phyloP scores from a whole-genome alignment of 129 eudicot species.

The Mikania micrantha region DNA sequence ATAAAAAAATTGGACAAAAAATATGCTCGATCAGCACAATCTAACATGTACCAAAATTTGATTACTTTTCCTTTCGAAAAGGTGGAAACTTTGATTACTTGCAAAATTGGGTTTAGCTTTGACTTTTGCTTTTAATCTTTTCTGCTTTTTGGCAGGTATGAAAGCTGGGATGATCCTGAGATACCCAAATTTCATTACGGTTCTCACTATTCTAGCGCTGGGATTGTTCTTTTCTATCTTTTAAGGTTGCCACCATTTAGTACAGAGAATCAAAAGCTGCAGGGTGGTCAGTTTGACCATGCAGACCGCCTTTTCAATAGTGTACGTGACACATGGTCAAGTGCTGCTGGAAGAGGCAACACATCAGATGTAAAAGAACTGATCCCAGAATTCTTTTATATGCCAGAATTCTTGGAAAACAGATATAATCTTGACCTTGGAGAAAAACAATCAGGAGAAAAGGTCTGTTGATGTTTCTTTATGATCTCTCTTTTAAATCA shows the following conservation, averaged over 20 bases:
- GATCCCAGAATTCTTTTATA: slow-evolving; percentile 91
- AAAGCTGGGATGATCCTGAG: slow-evolving; percentile 99
- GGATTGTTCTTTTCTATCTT: slow-evolving; percentile 95
- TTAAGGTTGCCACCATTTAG: slow-evolving; percentile 94
- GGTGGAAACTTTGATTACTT: not conserved
- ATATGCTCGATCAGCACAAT: not conserved
- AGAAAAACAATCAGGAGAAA: slow-evolving; percentile 97
- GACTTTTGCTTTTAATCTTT: not conserved
- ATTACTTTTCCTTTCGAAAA: not conserved
- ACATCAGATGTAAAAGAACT: slow-evolving; percentile 97
- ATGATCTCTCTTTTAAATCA: not conserved
- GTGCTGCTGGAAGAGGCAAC: slow-evolving; percentile 98
- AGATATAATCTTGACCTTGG: slow-evolving; percentile 88
- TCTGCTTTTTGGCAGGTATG: slow-evolving; percentile 45
- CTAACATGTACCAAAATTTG: not conserved
- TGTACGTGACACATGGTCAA: slow-evolving; percentile 82
- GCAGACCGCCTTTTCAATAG: slow-evolving; percentile 98
- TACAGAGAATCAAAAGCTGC: slow-evolving; percentile 84
- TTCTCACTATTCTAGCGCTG: slow-evolving; percentile 99
- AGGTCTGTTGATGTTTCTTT: slow-evolving; percentile 36
- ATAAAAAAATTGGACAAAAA: not conserved
- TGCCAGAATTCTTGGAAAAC: slow-evolving; percentile 94
- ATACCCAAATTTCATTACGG: slow-evolving; percentile 97
- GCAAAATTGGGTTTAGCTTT: not conserved
- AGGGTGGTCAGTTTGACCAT: slow-evolving; percentile 99